Evolutionary conservation across 2,329 filamentous ascomycete species (phyloP), one percentile per base, ranked within the genome.

Genomic region (Chaetomium sp.): DNA sequence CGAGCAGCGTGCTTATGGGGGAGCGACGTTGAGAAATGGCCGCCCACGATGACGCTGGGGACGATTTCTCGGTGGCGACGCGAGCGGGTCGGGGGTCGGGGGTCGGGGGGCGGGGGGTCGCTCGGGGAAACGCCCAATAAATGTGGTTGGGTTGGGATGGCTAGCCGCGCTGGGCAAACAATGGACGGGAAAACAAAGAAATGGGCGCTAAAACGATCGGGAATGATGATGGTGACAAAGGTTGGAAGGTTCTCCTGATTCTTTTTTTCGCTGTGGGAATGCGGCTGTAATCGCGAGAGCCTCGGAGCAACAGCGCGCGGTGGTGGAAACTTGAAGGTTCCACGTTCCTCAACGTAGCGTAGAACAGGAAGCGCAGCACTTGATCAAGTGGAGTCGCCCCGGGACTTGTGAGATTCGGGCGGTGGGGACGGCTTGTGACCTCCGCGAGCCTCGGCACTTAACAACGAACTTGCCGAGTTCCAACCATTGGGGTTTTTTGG

Each of bases 391-490:
- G 34, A 48, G 49, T 10, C 10, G 12, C 6, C 45, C 45, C 35
- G 53, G 32, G 36, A 57, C 53, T 56, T 42, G 19, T 27, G 19
- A 27, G 19, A 40, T 48, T 53, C 51, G 49, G 52, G 32, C 33
- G 46, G 59, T 54, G 50, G 59, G 49, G 55, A 43, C 46, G 57
- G 58, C 61, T 62, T 54, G 57, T 61, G 55, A 61, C 55, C 56
- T 57, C 58, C 48, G 57, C 58, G 58, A 63, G 58, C 61, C 61
- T 63, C 61, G 61, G 61, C 58, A 61, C 49, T 57, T 51, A 10
- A 56, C 38, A 33, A 38, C 42, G 12, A 27, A 32, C 46, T 53
- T 58, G 54, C 55, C 53, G 53, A 59, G 53, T 41, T 37, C 49
- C 49, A 50, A 54, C 44, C 9, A 49, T 41, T 51, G 48, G 38